Evolutionary conservation across 805 yeast species (phyloP).

Genomic region (Wickerhamiella kurtzmanii): DNA sequence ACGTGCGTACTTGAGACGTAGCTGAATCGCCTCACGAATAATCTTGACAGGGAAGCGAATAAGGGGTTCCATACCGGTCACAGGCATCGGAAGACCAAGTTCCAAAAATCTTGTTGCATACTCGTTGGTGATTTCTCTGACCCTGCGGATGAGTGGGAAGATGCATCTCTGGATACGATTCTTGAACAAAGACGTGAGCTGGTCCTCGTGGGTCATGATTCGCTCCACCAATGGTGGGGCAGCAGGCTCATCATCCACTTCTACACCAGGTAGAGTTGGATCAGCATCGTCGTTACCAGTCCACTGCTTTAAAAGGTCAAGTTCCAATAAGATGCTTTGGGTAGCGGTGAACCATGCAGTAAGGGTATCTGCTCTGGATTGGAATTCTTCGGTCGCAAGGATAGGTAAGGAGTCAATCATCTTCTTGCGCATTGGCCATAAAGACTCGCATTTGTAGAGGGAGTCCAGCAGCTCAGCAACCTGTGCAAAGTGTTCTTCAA

Average conservation of each 20-base stretch:
- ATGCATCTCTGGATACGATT: slow-evolving; percentile 53
- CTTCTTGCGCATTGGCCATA: slow-evolving; percentile 68
- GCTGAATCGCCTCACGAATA: slow-evolving; percentile 62
- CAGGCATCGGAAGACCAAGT: slow-evolving; percentile 61
- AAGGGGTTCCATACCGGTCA: slow-evolving; percentile 39
- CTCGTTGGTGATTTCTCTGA: slow-evolving; percentile 55
- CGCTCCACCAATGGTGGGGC: slow-evolving; percentile 64
- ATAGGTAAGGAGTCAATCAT: slow-evolving; percentile 69
- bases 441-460: slow-evolving; percentile 52
- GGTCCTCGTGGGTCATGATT: slow-evolving; percentile 48
- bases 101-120: slow-evolving; percentile 45
- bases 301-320: slow-evolving; percentile 55
- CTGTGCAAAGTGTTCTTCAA: slow-evolving; percentile 32
- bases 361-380: slow-evolving; percentile 55
- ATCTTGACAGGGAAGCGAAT: slow-evolving; percentile 66
- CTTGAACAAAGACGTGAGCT: slow-evolving; percentile 41
- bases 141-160: slow-evolving; percentile 71
- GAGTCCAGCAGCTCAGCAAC: slow-evolving; percentile 45
- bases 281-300: slow-evolving; percentile 73
- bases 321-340: slow-evolving; percentile 49
- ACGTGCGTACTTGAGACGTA: slow-evolving; percentile 64
- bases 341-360: slow-evolving; percentile 74
- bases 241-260: slow-evolving; percentile 38
- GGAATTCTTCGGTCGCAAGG: slow-evolving; percentile 51
- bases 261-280: slow-evolving; percentile 32